Evolutionary conservation across 345 rosid genomes (phyloP).

Genomic region (Corymbia maculata): DNA sequence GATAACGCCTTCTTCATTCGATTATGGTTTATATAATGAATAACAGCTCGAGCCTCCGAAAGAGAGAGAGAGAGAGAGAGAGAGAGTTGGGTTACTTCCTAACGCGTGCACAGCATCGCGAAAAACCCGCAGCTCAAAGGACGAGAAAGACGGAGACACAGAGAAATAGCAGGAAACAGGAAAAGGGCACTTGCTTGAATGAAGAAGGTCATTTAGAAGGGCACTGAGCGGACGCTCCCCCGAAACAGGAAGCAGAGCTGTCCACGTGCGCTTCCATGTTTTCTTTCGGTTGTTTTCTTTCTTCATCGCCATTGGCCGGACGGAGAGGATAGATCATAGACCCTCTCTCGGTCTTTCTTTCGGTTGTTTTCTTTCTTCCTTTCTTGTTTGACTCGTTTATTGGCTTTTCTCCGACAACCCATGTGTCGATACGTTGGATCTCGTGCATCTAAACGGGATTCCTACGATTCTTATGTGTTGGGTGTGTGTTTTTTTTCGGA

Average conservation of each 20-base stretch:
- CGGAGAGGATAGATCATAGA: neutral
- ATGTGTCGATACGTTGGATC: neutral
- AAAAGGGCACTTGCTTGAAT: neutral
- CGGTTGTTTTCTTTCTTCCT: neutral
- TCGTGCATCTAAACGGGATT: neutral
- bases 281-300: too few relatives aligned
- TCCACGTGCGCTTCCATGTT: neutral
- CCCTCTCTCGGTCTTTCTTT: neutral
- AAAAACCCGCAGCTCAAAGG: neutral
- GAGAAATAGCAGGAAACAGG: neutral
- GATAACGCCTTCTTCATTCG: constrained; percentile 17
- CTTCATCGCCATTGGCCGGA: neutral
- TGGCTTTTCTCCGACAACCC: neutral
- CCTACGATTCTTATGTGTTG: neutral
- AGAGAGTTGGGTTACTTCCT: neutral
- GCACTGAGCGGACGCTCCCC: neutral
- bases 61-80: too few relatives aligned
- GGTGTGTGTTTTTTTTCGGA: neutral
- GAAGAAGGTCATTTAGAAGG: neutral
- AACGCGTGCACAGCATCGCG: neutral
- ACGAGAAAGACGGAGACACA: neutral
- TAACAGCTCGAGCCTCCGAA: neutral
- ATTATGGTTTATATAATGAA: neutral
- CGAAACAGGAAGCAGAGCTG: neutral
- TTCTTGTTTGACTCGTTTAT: neutral